phyloP scores from a whole-genome alignment of 768 basidiomycete species.

The Polyporus arcularius region DNA sequence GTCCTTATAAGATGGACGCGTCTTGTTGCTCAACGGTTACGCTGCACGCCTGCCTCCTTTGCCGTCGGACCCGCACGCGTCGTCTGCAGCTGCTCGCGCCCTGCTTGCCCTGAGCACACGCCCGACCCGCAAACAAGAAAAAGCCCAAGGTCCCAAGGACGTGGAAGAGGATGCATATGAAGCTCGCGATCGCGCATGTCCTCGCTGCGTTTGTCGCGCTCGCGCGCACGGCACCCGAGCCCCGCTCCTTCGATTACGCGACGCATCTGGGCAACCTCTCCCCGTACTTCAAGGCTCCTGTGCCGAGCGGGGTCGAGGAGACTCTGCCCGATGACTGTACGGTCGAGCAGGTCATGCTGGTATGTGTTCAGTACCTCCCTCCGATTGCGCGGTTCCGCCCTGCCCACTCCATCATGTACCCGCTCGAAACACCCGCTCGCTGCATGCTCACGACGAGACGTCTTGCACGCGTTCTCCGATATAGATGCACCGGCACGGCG shows the following conservation, averaged over 20 bases:
- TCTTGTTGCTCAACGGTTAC: too few species aligned
- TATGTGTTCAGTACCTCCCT: slow-evolving; percentile 18
- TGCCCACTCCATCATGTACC: not conserved
- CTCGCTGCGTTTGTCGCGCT: slow-evolving; percentile 2
- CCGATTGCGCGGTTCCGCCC: not conserved
- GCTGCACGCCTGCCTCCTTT: too few species aligned
- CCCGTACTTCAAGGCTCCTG: slow-evolving; percentile 37
- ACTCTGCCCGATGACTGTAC: slow-evolving; percentile 39
- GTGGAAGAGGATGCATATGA: not conserved
- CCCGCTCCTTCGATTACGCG: slow-evolving; percentile 15
- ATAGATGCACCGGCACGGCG: slow-evolving; percentile 46
- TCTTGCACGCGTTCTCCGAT: not conserved
- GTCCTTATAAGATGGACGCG: too few species aligned
- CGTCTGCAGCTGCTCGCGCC: too few species aligned
- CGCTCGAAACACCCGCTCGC: not conserved
- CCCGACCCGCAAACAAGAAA: not conserved
- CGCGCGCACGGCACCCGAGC: slow-evolving; percentile 3
- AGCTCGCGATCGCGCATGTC: slow-evolving; percentile 8
- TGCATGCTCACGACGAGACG: not conserved
- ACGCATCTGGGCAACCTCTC: slow-evolving; percentile 36
- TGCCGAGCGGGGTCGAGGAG: slow-evolving; percentile 28
- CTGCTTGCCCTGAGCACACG: too few species aligned
- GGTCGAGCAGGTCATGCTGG: slow-evolving; percentile 42
- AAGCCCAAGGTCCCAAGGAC: not conserved
- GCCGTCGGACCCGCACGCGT: too few species aligned